Base-by-base conservation (phyloP, 306 rosid genomes). In the Rosa multiflora region DNA sequence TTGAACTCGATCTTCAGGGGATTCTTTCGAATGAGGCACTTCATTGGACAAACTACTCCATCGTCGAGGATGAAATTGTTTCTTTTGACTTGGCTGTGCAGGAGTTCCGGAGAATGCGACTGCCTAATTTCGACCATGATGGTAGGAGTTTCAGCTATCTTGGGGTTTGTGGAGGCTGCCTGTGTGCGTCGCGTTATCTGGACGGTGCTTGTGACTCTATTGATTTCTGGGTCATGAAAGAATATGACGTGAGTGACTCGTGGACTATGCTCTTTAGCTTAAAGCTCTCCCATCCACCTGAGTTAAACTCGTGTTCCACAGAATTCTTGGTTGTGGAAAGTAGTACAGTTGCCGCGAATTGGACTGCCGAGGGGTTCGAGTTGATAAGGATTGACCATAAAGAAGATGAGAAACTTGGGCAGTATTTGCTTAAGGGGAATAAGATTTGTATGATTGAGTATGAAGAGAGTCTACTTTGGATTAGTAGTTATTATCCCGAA, bases 391-490 rank as follows among this genome's bases (percentile, higher is more conserved):
- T 52, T 59, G 37, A 59, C 23, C 20, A 4, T 52, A 52, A 52
- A 52, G 56, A 52, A 5, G 5, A 51, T 1, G n/a, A 5, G n/a
- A 52, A 52, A n/a, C n/a, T 51, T 51, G 56, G 26, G 6, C 52
- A 12, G 17, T 48, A 10, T 12, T 5, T 48, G 52, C 15, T 48
- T 52, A 17, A 5, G 58, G 58, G 21, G 21, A 23, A 17, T 15
- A 8, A 1, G 8, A 15, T 17, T 4, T 15, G 2, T 52, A 5
- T 52, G 58, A 17, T 17, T 20, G 11, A 20, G 20, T 56, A 56
- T n/a, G 62, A 56, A 56, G 62, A 56, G 26, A 56, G 62, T 56
- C 62, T 56, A 56, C 29, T 56, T 20, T n/a, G 62, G 62, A 56
- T 56, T n/a, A 7, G 11, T 56, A 23, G 26, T n/a, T 56, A 56